A percentile compares a stretch with the other conserved stretches of the same genome.
Conservation (phyloP, 1,284 basidiomycete genomes). For the Melampsora larici-populina region DNA sequence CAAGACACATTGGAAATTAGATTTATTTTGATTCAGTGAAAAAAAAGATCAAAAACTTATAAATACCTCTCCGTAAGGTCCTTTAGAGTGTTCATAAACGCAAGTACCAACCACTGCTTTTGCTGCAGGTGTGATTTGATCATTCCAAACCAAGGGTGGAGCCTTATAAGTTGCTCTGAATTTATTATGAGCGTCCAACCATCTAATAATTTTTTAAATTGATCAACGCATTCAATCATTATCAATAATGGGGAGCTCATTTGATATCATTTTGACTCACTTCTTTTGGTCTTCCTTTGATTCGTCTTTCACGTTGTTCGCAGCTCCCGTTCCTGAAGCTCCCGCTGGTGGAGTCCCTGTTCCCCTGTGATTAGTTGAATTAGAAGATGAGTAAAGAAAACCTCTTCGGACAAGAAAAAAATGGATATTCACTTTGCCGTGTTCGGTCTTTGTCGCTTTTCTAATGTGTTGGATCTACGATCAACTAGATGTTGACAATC, state of each 20-base stretch:
- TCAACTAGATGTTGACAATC: too few species aligned
- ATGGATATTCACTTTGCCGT: too few species aligned
- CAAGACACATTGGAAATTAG: too few species aligned
- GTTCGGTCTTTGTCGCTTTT: too few species aligned
- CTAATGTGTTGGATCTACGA: too few species aligned
- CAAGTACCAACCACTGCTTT: conserved; percentile 13
- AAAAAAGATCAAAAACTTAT: too few species aligned
- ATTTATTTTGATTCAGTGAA: too few species aligned
- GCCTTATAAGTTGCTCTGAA: conserved; percentile 20
- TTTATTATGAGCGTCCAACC: conserved; percentile 28
- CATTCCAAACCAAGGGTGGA: conserved; percentile 14
- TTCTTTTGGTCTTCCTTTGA: neutral
- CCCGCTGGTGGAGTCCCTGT: too few species aligned
- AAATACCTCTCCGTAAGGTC: conserved; percentile 26
- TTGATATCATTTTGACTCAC: neutral
- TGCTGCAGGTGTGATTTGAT: conserved; percentile 1
- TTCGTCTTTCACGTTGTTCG: neutral
- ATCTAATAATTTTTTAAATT: neutral
- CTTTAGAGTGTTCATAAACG: conserved; percentile 19
- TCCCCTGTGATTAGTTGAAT: too few species aligned
- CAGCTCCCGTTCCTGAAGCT: too few species aligned
- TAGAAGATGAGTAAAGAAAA: too few species aligned
- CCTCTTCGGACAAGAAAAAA: too few species aligned
- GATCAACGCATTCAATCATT: neutral
- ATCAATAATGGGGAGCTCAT: neutral